Base-by-base conservation (phyloP, 345 rosid species). In the Euphorbia lathyris region DNA sequence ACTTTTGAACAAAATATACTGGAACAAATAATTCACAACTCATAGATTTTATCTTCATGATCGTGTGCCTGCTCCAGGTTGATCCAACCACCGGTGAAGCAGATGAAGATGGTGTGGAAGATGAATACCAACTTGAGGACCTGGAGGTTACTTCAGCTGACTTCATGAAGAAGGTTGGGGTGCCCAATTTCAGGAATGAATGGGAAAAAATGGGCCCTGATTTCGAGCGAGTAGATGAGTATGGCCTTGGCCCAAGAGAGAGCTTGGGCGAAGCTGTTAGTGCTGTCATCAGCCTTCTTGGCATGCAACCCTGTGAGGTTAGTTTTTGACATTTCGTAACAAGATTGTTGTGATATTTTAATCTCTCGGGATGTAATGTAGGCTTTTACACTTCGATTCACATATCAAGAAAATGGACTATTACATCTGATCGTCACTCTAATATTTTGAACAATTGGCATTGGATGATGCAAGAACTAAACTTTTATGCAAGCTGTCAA, bases 231-330 rank as follows among this genome's bases (percentile, higher is more conserved):
- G 85, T 90, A 13, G 99, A 95, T 76, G 99, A 95, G 74, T 95
- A 95, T 74, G 99, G 96, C 26, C 97, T 92, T 69, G 99, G 99
- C 65, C 91, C 86, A 45, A 90, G 97, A 85, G 99, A 92, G 53
- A 90, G 88, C 72, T 79, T 95, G 80, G 78, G 82, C 14, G 99
- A 92, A 76, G 93, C 99, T 70, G 86, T 95, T 40, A 85, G 68
- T 70, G 90, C 97, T 67, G 99, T 92, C 83, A 84, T 88, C 62
- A 80, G 77, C 79, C 99, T 95, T 85, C 98, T 95, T 32, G 99
- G 99, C 83, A 84, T 95, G 99, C 99, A 95, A 83, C 90, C 97
- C 23, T 95, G 97, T 63, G 99, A 95, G 96, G 98, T 90, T 56
- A 78, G 84, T 78, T 51, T n/a, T 30, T 47, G 47, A 58, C 38